These are phyloP conservation scores for Aspergillus luchuensis DNA, from an alignment of 2,329 filamentous ascomycete genomes.

Conservation along the genomic window DNA sequence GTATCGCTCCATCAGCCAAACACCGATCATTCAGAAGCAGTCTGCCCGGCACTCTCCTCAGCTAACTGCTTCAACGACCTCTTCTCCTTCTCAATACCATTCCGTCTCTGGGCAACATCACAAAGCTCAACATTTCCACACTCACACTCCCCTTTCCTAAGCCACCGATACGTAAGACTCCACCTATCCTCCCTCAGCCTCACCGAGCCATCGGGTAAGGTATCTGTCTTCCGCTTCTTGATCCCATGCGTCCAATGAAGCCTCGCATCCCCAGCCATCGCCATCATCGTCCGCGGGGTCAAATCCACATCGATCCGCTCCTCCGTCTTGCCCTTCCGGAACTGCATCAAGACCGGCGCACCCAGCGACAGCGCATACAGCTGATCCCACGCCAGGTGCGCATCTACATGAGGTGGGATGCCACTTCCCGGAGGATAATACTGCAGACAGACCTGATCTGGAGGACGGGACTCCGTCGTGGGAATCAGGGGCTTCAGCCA, in stretches of 20 bases:
- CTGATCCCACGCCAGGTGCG: constrained; percentile 51
- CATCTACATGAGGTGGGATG: constrained; percentile 64
- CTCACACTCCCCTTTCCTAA: constrained; percentile 52
- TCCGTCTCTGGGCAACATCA: constrained; percentile 53
- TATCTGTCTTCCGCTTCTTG: constrained; percentile 56
- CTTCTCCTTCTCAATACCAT: constrained; percentile 54
- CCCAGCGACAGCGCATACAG: constrained; percentile 39
- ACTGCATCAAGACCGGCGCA: constrained; percentile 36
- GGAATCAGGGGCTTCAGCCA: constrained; percentile 56
- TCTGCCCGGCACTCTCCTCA: not conserved
- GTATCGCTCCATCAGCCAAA: not conserved
- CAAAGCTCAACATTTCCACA: constrained; percentile 55
- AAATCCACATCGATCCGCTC: constrained; percentile 51
- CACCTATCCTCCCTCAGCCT: constrained; percentile 50
- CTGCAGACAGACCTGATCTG: constrained; percentile 63
- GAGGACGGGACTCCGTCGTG: constrained; percentile 45
- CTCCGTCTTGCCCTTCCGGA: constrained; percentile 28
- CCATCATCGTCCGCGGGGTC: constrained; percentile 53
- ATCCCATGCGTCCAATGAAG: constrained; percentile 61
- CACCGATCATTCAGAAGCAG: too few species aligned
- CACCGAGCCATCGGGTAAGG: constrained; percentile 49
- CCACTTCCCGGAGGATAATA: constrained; percentile 62
- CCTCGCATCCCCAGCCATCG: constrained; percentile 54
- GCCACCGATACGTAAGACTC: constrained; percentile 60
- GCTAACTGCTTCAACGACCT: constrained; percentile 22